Evolutionary conservation across 2,329 filamentous ascomycete species (phyloP), one percentile per base, ranked within the genome.

Genomic region (Alternaria gansuensis): DNA sequence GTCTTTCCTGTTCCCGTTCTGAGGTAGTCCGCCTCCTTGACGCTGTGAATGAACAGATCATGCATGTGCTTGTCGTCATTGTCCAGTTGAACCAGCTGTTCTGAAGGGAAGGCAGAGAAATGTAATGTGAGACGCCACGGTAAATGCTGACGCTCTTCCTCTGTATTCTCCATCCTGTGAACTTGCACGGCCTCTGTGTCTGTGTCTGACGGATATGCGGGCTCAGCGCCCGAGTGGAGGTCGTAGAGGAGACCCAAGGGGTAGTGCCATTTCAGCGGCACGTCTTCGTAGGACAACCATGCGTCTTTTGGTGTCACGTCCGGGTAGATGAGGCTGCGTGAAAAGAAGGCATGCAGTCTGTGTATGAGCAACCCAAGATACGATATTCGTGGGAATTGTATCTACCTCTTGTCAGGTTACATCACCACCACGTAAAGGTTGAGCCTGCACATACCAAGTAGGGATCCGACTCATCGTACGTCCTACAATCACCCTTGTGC

Each of bases 1-100:
- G 90, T 89, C 75, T 94, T 93, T 14, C 92, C 92, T 53, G 90
- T 95, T 43, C 93, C 92, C 67, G 95, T 94, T 51, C 93, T 87
- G 50, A 96, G 82, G 67, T 93, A 96, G 77, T 97, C 93, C 29
- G 93, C 93, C 83, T 90, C 88, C 73, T 91, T 91, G 62, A 90
- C 88, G 51, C 83, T 87, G 65, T 90, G 90, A 53, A 89, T 87
- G 70, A 86, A 91, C 0, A 87, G 82, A 72, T 90, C 88, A 60
- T 87, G 85, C 72, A 88, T 79, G 3, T 84, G 81, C 66, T 82
- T 83, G 24, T 82, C 83, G 24, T 83, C 80, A 0, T 76, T 74
- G 67, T 88, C 86, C 4, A 87, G 82, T 5, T 77, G 81, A 14
- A 88, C 81, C 21, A 89, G 82, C 11, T 87, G 84, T 46, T 87